Evolutionary conservation across 2,329 filamentous ascomycete species (phyloP).

Genomic region (Penicillium crustosum): DNA sequence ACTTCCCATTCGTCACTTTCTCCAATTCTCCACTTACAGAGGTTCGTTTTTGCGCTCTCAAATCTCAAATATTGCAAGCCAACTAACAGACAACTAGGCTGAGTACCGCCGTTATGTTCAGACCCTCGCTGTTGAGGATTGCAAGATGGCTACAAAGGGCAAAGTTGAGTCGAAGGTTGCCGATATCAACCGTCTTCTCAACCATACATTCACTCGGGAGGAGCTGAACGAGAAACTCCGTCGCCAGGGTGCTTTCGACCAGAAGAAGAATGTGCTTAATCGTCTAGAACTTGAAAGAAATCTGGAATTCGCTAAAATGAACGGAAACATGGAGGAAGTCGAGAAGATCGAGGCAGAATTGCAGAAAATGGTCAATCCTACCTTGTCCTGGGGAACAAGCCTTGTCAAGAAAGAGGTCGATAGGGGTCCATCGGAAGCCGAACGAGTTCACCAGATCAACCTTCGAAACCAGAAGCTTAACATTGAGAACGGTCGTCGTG

Average conservation of each 20-base stretch:
- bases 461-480: constrained; percentile 80
- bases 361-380: constrained; percentile 52
- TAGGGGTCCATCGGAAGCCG: constrained; percentile 64
- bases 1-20: constrained; percentile 87
- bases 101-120: constrained; percentile 82
- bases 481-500: constrained; percentile 84
- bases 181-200: constrained; percentile 76
- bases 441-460: constrained; percentile 81
- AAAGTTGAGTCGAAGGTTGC: constrained; percentile 69
- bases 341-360: constrained; percentile 52
- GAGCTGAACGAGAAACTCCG: constrained; percentile 79
- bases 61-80: neutral
- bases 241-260: constrained; percentile 66
- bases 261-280: constrained; percentile 65
- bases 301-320: constrained; percentile 64
- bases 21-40: constrained; percentile 85
- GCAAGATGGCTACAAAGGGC: constrained; percentile 71
- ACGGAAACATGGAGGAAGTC: constrained; percentile 61
- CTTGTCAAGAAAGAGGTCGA: constrained; percentile 58
- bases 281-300: constrained; percentile 66
- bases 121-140: constrained; percentile 68
- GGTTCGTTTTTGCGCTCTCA: constrained; percentile 47
- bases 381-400: constrained; percentile 70
- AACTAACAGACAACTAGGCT: constrained; percentile 47
- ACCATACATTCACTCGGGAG: constrained; percentile 76